Base-by-base conservation (phyloP, 306 rosid species). In the Urtica urens region DNA sequence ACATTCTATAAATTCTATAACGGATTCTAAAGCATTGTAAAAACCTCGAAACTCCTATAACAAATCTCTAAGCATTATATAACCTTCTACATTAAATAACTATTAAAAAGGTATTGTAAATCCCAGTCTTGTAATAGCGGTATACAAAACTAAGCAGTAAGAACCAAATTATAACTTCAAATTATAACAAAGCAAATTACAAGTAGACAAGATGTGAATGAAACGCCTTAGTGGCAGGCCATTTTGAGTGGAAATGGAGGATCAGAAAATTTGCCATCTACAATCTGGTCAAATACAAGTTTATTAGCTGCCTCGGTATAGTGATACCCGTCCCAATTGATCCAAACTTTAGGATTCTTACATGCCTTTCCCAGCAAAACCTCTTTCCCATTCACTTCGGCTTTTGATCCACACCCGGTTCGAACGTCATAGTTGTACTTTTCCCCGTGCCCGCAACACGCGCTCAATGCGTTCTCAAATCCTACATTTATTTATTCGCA, bases 261-360 rank as follows among this genome's bases (percentile, higher is more conserved):
- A 56, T 78, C 75, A 13, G 75, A 73, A 46, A 62, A 70, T 1
- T 58, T 28, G 10, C 80, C 78, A 46, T 33, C 22, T 1, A 18
- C 41, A 5, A 78, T 78, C 38, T 67, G 71, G 29, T 66, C 56
- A 19, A 70, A 78, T 5, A 70, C 43, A 64, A 63, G 63, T 10
- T 67, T 50, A 57, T 73, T 73, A 55, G 80, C 80, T 23, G 80
- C 80, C 42, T 73, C 75, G 0, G 80, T 78, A 51, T 55, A 73
- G 56, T 73, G 81, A 38, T 70, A 68, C 2, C 85, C 85, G 54
- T 78, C 85, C 85, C 85, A 78, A 23, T 49, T 54, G 34, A 78
- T 54, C 57, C 53, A 44, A 5, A 47, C 63, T 4, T 35, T 51
- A 31, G 80, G 78, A 62, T 64, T 56, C 34, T 66, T 23, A 51